These are phyloP conservation scores for Pythium periplocum DNA, from an alignment of 352 stramenopile genomes.

Conservation along the genomic window DNA sequence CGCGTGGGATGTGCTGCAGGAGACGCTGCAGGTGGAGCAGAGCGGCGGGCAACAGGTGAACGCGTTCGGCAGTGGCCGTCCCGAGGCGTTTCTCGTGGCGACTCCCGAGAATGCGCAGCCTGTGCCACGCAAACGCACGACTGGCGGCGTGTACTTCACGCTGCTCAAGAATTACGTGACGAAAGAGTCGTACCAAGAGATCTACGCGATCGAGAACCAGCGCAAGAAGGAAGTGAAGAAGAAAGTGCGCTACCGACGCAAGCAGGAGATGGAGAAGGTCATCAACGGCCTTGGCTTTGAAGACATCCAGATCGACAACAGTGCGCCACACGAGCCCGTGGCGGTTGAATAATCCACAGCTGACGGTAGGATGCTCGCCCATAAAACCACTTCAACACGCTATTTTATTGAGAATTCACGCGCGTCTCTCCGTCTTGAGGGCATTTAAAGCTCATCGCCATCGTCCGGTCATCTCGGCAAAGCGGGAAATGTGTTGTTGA, in stretches of 20 bases:
- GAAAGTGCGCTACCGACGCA: conserved; percentile 29
- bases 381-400: too few relatives aligned
- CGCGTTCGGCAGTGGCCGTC: conserved; percentile 35
- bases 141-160: conserved; percentile 61
- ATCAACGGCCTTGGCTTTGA: conserved; percentile 53
- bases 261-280: conserved; percentile 59
- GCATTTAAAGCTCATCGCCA: too few relatives aligned
- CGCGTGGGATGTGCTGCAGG: conserved; percentile 53
- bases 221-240: conserved; percentile 78
- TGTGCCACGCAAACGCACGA: conserved; percentile 56
- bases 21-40: conserved; percentile 64
- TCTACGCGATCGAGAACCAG: conserved; percentile 68
- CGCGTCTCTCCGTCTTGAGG: too few relatives aligned
- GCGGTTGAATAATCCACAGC: too few relatives aligned
- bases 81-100: conserved; percentile 42
- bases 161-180: conserved; percentile 59
- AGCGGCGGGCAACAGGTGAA: conserved; percentile 52
- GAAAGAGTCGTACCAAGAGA: conserved; percentile 63
- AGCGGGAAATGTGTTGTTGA: conserved; percentile 5
- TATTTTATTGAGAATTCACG: too few relatives aligned
- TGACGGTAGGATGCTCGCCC: too few relatives aligned
- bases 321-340: background rate
- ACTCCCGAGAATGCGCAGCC: conserved; percentile 30
- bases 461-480: background rate
- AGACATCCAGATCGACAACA: conserved; percentile 31